Conservation (phyloP, 2,329 filamentous ascomycete species). For the Geosmithia putterillii region DNA sequence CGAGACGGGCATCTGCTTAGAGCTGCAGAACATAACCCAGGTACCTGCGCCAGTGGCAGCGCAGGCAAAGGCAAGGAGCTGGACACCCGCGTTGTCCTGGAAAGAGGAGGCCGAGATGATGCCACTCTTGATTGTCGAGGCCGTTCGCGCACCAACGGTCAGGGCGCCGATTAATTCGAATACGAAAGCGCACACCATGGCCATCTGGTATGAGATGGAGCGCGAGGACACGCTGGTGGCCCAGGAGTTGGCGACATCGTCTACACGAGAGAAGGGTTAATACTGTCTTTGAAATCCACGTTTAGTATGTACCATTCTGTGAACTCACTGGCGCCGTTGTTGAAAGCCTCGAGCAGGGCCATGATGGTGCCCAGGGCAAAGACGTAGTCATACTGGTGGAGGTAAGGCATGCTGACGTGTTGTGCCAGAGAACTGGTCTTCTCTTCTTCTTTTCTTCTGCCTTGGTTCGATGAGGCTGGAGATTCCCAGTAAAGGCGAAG, state of each 20-base stretch:
- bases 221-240: slow-evolving; percentile 61
- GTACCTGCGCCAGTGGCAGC: slow-evolving; percentile 22
- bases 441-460: too few relatives aligned
- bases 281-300: slow-evolving; percentile 2
- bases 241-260: slow-evolving; percentile 67
- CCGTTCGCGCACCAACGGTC: slow-evolving; percentile 32
- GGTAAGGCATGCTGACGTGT: too few relatives aligned
- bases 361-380: slow-evolving; percentile 67
- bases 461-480: too few relatives aligned
- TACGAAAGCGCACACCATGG: slow-evolving; percentile 28
- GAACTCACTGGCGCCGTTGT: slow-evolving; percentile 64
- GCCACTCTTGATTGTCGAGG: slow-evolving; percentile 32
- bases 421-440: too few relatives aligned
- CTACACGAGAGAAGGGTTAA: slow-evolving; percentile 18
- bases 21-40: slow-evolving; percentile 29
- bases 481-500: too few relatives aligned
- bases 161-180: slow-evolving; percentile 37
- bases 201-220: slow-evolving; percentile 51
- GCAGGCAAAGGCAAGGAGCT: slow-evolving; percentile 30
- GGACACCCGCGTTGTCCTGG: slow-evolving; percentile 22
- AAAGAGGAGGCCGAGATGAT: slow-evolving; percentile 28
- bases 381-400: slow-evolving; percentile 49
- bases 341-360: slow-evolving; percentile 65
- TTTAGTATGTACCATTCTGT: neutral
- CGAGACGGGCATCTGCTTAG: slow-evolving; percentile 20